Evolutionary conservation across 371 early-diverging fungal species (phyloP).

Genomic region (Rhizopus arrhizus): DNA sequence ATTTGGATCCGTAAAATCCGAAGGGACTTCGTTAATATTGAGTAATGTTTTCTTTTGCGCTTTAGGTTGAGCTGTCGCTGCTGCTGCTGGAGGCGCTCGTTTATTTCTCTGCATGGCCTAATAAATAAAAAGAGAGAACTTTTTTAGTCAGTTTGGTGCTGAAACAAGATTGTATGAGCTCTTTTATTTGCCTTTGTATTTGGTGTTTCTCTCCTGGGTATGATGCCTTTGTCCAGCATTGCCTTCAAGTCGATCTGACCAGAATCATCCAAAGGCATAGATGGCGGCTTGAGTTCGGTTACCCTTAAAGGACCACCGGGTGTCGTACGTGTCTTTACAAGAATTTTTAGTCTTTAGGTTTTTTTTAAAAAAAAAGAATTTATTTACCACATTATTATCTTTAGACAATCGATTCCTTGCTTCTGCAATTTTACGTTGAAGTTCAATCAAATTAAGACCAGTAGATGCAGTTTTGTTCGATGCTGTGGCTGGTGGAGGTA

Average conservation of each 20-base stretch:
- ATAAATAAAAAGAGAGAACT: neutral
- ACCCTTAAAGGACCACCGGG: neutral
- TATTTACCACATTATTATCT: slow-evolving; percentile 17
- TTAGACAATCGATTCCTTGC: slow-evolving; percentile 41
- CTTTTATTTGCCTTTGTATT: slow-evolving; percentile 46
- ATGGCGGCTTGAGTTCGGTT: slow-evolving; percentile 25
- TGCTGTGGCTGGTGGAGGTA: slow-evolving; percentile 7
- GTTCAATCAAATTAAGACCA: slow-evolving; percentile 34
- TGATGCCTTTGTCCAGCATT: slow-evolving; percentile 55
- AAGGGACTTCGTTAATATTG: slow-evolving; percentile 29
- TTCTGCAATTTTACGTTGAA: slow-evolving; percentile 58
- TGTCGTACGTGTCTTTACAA: slow-evolving; percentile 9
- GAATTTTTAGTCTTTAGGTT: neutral
- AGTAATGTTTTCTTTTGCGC: slow-evolving; percentile 45
- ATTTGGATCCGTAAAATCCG: slow-evolving; percentile 60
- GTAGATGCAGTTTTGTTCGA: slow-evolving; percentile 12
- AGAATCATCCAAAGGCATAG: slow-evolving; percentile 29
- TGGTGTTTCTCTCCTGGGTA: slow-evolving; percentile 57
- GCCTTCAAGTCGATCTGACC: slow-evolving; percentile 53
- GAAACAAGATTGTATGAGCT: neutral
- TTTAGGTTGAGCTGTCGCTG: slow-evolving; percentile 15
- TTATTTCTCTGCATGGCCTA: slow-evolving; percentile 50
- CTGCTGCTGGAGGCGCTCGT: slow-evolving; percentile 16
- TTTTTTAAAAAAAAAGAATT: slow-evolving; percentile 5
- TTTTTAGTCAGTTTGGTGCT: too few species aligned